A percentile compares a stretch with the other conserved stretches of the same genome.
These are phyloP conservation scores for Chrysochromulina tobinii DNA, from an alignment of 78 protist species.

Conservation along the genomic window DNA sequence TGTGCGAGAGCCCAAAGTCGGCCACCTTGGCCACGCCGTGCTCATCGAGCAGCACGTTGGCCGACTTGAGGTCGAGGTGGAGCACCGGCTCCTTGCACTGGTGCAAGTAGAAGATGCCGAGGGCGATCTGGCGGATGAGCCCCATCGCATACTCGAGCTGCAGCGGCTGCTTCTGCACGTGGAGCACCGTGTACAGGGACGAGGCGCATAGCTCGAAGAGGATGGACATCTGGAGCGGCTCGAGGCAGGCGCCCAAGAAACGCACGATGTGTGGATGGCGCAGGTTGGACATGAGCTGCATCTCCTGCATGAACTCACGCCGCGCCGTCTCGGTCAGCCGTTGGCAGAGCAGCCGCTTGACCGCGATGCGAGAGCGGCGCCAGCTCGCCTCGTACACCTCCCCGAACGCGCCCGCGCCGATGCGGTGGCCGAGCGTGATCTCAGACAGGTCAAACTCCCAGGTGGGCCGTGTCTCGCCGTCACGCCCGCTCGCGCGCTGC, in stretches of 20 bases:
- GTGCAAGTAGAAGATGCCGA: conserved; percentile 69
- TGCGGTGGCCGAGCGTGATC: neutral
- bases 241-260: conserved; percentile 44
- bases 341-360: neutral
- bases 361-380: neutral
- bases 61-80: conserved; percentile 74
- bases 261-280: conserved; percentile 37
- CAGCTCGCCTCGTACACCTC: neutral
- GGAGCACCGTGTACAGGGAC: neutral
- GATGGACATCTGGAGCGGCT: neutral
- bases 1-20: conserved; percentile 69
- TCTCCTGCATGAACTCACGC: neutral
- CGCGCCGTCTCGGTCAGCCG: neutral
- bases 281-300: neutral
- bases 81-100: conserved; percentile 56
- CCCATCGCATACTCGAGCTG: too few species aligned
- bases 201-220: neutral
- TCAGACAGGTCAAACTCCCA: neutral
- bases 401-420: conserved; percentile 22
- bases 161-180: neutral
- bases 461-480: neutral
- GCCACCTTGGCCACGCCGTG: conserved; percentile 59
- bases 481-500: neutral
- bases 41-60: conserved; percentile 63
- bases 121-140: conserved; percentile 44